These are phyloP conservation scores for Dillenia suffruticosa DNA, from an alignment of 164 flowering plant genomes.

Conservation along the genomic window DNA sequence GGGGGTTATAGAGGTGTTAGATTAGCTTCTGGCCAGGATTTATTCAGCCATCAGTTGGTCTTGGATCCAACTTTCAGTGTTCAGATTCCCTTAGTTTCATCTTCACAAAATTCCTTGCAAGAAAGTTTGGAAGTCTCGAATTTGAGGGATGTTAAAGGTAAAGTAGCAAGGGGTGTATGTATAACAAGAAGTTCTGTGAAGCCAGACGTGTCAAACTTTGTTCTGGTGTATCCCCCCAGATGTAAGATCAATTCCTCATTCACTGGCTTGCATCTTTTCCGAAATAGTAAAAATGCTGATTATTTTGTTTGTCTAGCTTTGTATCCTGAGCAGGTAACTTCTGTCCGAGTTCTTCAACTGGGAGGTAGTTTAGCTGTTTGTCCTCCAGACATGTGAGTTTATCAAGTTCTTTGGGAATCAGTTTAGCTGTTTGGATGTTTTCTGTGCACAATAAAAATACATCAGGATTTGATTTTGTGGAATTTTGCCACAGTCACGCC, in stretches of 20 bases:
- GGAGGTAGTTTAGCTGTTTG: slow-evolving; percentile 66
- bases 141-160: slow-evolving; percentile 19
- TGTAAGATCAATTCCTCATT: slow-evolving; percentile 41
- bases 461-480: too few species aligned
- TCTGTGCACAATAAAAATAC: neutral
- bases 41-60: slow-evolving; percentile 61
- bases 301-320: slow-evolving; percentile 47
- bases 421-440: neutral
- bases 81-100: slow-evolving; percentile 18
- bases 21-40: slow-evolving; percentile 77
- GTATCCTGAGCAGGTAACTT: slow-evolving; percentile 58
- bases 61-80: slow-evolving; percentile 56
- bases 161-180: slow-evolving; percentile 85
- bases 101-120: slow-evolving; percentile 18
- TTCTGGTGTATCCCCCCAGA: slow-evolving; percentile 78
- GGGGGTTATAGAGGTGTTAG: slow-evolving; percentile 59
- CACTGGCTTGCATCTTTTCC: neutral
- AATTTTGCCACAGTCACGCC: too few species aligned
- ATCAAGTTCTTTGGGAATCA: neutral
- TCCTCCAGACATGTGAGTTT: slow-evolving; percentile 76
- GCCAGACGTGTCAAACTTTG: slow-evolving; percentile 47
- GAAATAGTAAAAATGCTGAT: slow-evolving; percentile 1
- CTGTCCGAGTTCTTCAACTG: slow-evolving; percentile 76
- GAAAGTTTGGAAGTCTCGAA: slow-evolving; percentile 16
- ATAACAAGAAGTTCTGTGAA: slow-evolving; percentile 49